Percentiles rank a stretch among this genome's conserved stretches.
These are phyloP conservation scores for Podila clonocystis DNA, from an alignment of 192 early-diverging fungal genomes.

Conservation along the genomic window DNA sequence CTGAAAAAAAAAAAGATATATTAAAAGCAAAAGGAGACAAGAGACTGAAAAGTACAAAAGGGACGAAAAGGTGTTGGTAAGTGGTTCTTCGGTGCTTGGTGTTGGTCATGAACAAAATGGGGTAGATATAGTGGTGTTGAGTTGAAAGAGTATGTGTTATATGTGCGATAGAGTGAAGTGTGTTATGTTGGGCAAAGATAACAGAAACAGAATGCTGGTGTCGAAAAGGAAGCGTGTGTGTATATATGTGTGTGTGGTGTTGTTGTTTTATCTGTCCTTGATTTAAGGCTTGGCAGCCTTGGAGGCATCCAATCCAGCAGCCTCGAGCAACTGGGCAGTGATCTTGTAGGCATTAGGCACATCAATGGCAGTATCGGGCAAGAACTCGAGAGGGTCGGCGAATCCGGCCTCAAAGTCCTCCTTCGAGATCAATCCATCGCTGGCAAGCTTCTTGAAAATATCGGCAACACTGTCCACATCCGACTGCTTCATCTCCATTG, in stretches of 20 bases:
- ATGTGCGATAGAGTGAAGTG: background rate
- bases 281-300: slow-evolving; percentile 18
- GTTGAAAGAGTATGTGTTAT: too few relatives aligned
- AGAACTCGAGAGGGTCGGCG: slow-evolving; percentile 62
- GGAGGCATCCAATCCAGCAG: slow-evolving; percentile 55
- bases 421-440: slow-evolving; percentile 54
- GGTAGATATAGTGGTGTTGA: too few relatives aligned
- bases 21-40: too few relatives aligned
- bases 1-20: too few relatives aligned
- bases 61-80: background rate
- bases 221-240: background rate
- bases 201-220: background rate
- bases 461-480: slow-evolving; percentile 62
- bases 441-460: slow-evolving; percentile 64
- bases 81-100: too few relatives aligned
- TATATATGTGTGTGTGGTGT: background rate
- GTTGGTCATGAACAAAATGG: too few relatives aligned
- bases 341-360: slow-evolving; percentile 73
- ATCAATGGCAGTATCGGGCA: slow-evolving; percentile 81
- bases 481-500: slow-evolving; percentile 65
- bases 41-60: too few relatives aligned
- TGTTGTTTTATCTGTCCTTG: too few relatives aligned
- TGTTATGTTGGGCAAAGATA: background rate
- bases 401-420: slow-evolving; percentile 64
- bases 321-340: slow-evolving; percentile 70